Percentiles rank a stretch among this genome's conserved stretches.
Evolutionary conservation across 164 flowering plant species (phyloP).

Genomic region (Kingdonia uniflora): DNA sequence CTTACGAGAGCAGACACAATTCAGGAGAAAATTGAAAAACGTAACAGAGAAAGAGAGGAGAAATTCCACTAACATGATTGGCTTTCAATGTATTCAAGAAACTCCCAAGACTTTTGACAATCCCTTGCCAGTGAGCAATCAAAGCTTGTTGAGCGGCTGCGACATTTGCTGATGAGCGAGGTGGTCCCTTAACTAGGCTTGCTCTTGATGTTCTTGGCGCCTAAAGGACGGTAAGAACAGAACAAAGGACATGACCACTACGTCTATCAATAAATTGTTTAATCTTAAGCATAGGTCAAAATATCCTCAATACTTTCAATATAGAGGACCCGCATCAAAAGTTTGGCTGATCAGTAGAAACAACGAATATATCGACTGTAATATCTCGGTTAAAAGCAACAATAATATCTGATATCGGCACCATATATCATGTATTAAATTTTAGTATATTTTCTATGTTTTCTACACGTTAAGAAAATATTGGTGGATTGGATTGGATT

Average conservation of each 20-base stretch:
- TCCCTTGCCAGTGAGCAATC: slow-evolving; percentile 99
- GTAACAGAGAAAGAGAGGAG: background rate
- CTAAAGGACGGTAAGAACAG: slow-evolving; percentile 20
- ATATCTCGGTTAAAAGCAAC: too few relatives aligned
- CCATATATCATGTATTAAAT: too few relatives aligned
- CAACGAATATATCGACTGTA: too few relatives aligned
- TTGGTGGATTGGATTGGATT: too few relatives aligned
- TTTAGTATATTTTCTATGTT: too few relatives aligned
- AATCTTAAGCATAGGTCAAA: too few relatives aligned
- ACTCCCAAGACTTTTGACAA: slow-evolving; percentile 84
- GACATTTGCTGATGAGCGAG: slow-evolving; percentile 66
- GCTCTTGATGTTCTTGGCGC: slow-evolving; percentile 99
- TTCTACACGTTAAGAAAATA: too few relatives aligned
- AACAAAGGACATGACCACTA: background rate
- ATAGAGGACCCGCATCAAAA: too few relatives aligned
- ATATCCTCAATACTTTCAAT: too few relatives aligned
- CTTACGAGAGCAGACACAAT: too few relatives aligned
- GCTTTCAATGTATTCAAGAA: slow-evolving; percentile 73
- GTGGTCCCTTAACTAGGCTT: slow-evolving; percentile 90
- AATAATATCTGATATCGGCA: too few relatives aligned
- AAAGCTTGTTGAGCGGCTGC: slow-evolving; percentile 90
- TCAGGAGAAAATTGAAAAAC: too few relatives aligned
- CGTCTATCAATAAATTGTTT: slow-evolving; percentile 1
- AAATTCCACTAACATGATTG: slow-evolving; percentile 57
- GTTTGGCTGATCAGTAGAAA: background rate